Conservation (phyloP, 805 yeast genomes). For the Metschnikowia similis region DNA sequence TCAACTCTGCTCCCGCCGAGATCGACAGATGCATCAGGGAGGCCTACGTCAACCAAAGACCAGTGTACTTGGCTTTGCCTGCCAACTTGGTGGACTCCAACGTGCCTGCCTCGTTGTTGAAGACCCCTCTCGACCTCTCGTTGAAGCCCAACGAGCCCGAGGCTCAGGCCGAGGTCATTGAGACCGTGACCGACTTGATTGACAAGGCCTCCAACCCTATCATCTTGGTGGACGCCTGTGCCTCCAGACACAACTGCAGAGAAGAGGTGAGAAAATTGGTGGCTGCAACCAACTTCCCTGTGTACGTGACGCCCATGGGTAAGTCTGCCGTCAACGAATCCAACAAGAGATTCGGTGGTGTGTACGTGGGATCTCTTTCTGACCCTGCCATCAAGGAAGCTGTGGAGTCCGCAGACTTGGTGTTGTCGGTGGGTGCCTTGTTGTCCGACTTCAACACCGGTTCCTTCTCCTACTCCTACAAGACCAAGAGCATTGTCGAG, state of each 20-base stretch:
- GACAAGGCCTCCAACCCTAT: conserved; percentile 61
- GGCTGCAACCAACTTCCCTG: conserved; percentile 69
- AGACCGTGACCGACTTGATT: conserved; percentile 47
- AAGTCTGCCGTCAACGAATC: conserved; percentile 72
- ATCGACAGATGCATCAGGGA: conserved; percentile 72
- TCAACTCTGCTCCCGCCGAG: conserved; percentile 60
- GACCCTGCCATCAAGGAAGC: conserved; percentile 65
- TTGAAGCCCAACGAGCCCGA: conserved; percentile 55
- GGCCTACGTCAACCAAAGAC: conserved; percentile 70
- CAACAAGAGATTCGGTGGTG: conserved; percentile 62
- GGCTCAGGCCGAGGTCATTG: conserved; percentile 61
- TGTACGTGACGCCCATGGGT: conserved; percentile 88
- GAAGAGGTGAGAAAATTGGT: conserved; percentile 61
- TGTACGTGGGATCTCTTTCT: conserved; percentile 79
- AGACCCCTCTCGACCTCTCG: conserved; percentile 60
- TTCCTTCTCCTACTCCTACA: conserved; percentile 72
- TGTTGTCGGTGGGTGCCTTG: conserved; percentile 76
- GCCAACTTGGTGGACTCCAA: conserved; percentile 69
- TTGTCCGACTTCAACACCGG: conserved; percentile 90
- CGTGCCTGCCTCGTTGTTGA: conserved; percentile 54
- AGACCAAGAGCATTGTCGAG: conserved; percentile 71
- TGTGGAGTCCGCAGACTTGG: conserved; percentile 71
- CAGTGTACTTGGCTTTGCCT: conserved; percentile 79
- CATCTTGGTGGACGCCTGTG: conserved; percentile 83
- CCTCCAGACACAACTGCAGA: conserved; percentile 68